Base-by-base conservation (phyloP, 495 filamentous ascomycete genomes). In the Trichocladium antarcticum region DNA sequence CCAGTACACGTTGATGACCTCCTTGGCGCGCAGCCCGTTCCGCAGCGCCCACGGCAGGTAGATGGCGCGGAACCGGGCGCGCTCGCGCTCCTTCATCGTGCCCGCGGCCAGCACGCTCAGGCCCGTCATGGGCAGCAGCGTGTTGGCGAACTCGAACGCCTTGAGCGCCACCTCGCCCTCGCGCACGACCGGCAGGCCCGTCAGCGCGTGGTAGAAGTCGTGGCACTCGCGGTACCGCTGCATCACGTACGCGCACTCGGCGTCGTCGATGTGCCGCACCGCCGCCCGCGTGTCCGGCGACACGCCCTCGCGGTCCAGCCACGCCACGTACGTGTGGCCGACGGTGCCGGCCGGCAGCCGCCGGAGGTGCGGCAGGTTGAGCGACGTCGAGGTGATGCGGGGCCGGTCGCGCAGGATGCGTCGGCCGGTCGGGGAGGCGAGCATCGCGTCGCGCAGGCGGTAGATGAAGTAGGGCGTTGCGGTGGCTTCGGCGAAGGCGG, bases 1-100 rank as follows among this genome's bases (percentile, higher is more conserved):
- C 93, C 93, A 98, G 56, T 95, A 98, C 7, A 98, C 85, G 70
- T 95, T 96, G 49, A 98, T 89, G 27, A 98, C 71, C 64, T 95
- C 88, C 57, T 83, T 77, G 46, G 79, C 76, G 37, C 73, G 57
- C 56, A 89, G 41, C 11, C 92, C 92, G 68, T 90, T 95, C 29
- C 77, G 68, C 35, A 96, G 64, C 42, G 93, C 92, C 92, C 92
- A 98, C 3, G 93, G 92, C 34, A 87, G 66, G 67, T 94, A 95
- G 0, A 81, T 75, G 1, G 63, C 69, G 56, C 79, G 80, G 42
- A 95, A 88, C 49, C 93, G 69, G 47, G 70, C 57, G 60, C 84
- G 73, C 69, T 95, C 88, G 12, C 72, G 78, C 31, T 73, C 69
- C 72, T 93, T 94, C 67, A 97, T 69, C 44, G 82, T 79, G 54